Base-by-base conservation (phyloP, 176 grass and related monocot genomes). In the Musa schizocarpa region DNA sequence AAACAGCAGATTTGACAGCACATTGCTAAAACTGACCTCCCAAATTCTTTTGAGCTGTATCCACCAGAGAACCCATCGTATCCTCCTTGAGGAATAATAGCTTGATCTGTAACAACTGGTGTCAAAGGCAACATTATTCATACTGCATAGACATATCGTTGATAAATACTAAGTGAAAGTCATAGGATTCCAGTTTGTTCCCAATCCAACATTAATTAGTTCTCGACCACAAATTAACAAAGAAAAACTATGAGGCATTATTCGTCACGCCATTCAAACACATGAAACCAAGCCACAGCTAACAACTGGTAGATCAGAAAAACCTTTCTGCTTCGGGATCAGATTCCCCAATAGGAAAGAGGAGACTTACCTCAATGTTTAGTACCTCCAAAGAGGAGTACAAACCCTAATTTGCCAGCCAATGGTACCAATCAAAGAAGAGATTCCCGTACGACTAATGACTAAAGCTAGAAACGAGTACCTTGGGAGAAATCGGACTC, bases 21-120 rank as follows among this genome's bases (percentile, higher is more conserved):
- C 34, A 43, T 75, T 52, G 13, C 43, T 65, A 27, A 1, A 11
- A 19, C 74, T 69, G 52, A 96, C 93, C 89, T 96, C 50, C 80
- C 43, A 54, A 79, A 55, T 75, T 78, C 78, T 29, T 83, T 75
- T 16, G 80, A 76, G 26, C 69, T 69, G 53, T 85, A 93, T 69
- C 80, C 80, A 65, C 83, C 80, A 50, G 87, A 87, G 76, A 80
- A 83, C 27, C 79, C 82, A 50, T 68, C 78, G 70, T 84, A 81
- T 1, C 83, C 83, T 71, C 78, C 89, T 84, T 81, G 81, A 66
- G 76, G 77, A 77, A 86, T 85, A 86, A 90, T 74, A 17, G 81
- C 80, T 56, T 83, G 68, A 26, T 65, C 83, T 54, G 76, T 54
- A 24, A 63, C 0, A 59, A 65, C 22, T 73, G 29, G 0, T 61